Evolutionary conservation across 2,329 filamentous ascomycete genomes (phyloP), one percentile per base, ranked within the genome.

Genomic region (Teratosphaeria nubilosa): DNA sequence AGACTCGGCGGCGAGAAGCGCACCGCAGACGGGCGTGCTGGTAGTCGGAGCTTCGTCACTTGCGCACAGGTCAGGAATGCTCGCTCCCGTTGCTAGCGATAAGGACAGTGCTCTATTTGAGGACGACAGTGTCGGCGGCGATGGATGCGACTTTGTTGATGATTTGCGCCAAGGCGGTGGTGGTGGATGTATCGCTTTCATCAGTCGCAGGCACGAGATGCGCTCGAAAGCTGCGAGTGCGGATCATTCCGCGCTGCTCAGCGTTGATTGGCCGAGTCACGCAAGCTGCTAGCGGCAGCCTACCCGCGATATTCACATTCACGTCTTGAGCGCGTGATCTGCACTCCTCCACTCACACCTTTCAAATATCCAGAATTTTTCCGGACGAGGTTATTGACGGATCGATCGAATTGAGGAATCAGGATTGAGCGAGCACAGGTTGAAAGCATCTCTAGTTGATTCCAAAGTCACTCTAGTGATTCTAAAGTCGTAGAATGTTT

Each of bases 1-100:
- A 55, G 32, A 22, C 55, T 54, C 54, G 51, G 55, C 50, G 54
- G 58, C 58, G 54, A 50, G 51, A 59, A 48, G 37, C 48, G 55
- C 30, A 54, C 50, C 58, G 58, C 58, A 59, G 51, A 57, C 58
- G 37, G 55, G 41, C 41, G 41, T 16, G 41, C 41, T 48, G 16
- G 41, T 48, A 11, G 5, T 22, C 6, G 41, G 20, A 48, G n/a
- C 5, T 48, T 5, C 56, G 58, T 48, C 20, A 22, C 41, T 48
- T 48, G 41, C 41, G 41, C 41, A n/a, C 41, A 3, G 41, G 41
- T 24, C 16, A 16, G 20, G 20, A 48, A 10, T 48, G 41, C 41
- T 48, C 41, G 41, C 16, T 48, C 11, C n/a, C 20, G 20, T n/a
- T 48, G 5, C 16, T 22, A 22, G 9, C 2, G n/a, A 48, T 6